Base-by-base conservation (phyloP, 208 protist species). In the Entamoeba histolytica region DNA sequence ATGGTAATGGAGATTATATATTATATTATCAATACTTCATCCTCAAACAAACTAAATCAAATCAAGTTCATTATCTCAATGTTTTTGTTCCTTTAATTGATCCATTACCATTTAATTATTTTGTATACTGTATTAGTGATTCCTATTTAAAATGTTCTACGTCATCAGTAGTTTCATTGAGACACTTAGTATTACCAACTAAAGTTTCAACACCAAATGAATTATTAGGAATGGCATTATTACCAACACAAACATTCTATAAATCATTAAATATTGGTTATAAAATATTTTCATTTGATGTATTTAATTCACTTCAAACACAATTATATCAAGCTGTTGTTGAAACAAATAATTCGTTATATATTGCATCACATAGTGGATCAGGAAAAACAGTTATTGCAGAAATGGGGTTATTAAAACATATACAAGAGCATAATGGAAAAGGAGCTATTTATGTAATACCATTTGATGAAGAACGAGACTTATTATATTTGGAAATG, bases 291-390 rank as follows among this genome's bases (percentile, higher is more conserved):
- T 92, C 93, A 39, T 99, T 98, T 95, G 94, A 95, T 17, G 97
- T 99, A 95, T 99, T 99, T 95, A 99, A 99, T 96, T 96, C 98
- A 49, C 97, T 99, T 92, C 98, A 99, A 95, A 99, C 98, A 49
- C 98, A 99, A 95, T 10, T 96, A 31, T 97, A 96, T 92, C 95
- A 96, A 98, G 95, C 96, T n/a, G 95, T 98, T 92, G 99, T 98
- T 94, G 98, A 99, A 95, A 99, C 98, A 8, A 97, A 99, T 95
- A 93, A 97, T 73, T 99, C 98, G 95, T 96, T 99, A 14, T 97
- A 99, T 39, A 94, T 99, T 23, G 98, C 98, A n/a, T 97, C 98
- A 19, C 98, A 98, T 17, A 99, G 98, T 6, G 95, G 96, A 49
- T 96, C 95, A 91, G 99, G 99, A 55, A 99, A 99, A 96, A 99